Percentiles rank a stretch among this genome's conserved stretches.
phyloP scores from a whole-genome alignment of 2,329 filamentous ascomycete genomes.

The Colletotrichum echinochloae region DNA sequence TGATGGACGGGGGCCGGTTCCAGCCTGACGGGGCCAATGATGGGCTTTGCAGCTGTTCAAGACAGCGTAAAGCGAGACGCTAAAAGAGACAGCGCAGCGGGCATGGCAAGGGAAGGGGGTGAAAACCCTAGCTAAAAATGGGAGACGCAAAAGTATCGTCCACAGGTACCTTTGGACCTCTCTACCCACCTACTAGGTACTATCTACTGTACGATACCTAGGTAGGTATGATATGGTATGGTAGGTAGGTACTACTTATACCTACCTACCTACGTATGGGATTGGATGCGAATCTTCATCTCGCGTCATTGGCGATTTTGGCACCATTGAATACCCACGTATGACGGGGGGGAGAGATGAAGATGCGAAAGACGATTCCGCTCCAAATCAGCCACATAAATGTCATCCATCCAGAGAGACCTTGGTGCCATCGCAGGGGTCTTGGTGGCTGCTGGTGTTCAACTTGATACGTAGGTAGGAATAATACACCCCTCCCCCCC shows the following conservation, averaged over 20 bases:
- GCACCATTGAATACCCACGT: no score
- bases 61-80: conserved; percentile 12
- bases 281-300: no score
- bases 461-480: conserved; percentile 34
- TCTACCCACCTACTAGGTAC: not conserved
- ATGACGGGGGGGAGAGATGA: not conserved
- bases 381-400: not conserved
- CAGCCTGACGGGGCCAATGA: conserved; percentile 36
- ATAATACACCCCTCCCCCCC: conserved; percentile 19
- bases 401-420: conserved; percentile 20
- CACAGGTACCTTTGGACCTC: no score
- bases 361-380: not conserved
- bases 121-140: not conserved
- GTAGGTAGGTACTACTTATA: no score
- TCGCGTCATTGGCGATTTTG: no score
- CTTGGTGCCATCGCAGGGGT: conserved; percentile 23
- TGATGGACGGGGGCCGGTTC: conserved; percentile 21
- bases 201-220: no score
- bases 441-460: conserved; percentile 31
- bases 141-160: not conserved
- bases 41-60: not conserved
- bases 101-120: not conserved
- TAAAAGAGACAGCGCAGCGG: not conserved
- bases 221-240: no score
- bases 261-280: no score